A percentile compares a stretch with the other conserved stretches of the same genome.
Evolutionary conservation across 2,329 filamentous ascomycete species (phyloP).

Genomic region (Colletotrichum filicis): DNA sequence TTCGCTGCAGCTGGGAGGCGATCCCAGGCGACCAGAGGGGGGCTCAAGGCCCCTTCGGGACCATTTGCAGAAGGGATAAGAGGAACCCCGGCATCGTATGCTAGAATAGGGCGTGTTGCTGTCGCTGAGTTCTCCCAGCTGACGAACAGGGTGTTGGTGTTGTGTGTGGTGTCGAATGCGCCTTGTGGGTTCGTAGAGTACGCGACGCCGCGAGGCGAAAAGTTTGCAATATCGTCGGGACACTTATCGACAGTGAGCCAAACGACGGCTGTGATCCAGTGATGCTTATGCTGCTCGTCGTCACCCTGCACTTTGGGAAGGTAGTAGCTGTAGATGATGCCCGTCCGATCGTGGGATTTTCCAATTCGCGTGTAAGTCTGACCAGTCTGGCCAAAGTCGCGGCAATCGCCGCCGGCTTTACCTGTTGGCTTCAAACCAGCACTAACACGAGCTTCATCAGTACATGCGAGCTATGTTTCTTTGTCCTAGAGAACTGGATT

Average conservation of each 20-base stretch:
- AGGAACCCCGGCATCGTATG: background rate
- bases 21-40: background rate
- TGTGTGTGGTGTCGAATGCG: background rate
- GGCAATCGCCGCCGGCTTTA: background rate
- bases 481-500: accelerated
- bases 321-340: background rate
- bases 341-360: background rate
- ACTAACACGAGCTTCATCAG: background rate
- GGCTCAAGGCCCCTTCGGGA: background rate
- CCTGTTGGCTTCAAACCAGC: background rate
- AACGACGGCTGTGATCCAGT: background rate
- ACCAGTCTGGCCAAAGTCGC: background rate
- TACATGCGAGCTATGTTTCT: background rate
- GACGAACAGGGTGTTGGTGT: background rate
- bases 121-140: background rate
- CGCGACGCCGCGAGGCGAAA: background rate
- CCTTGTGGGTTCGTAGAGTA: background rate
- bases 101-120: background rate
- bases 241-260: background rate
- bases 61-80: background rate
- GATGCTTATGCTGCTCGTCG: background rate
- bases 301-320: background rate
- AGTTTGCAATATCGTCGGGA: background rate
- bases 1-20: background rate
- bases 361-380: background rate